phyloP scores from a whole-genome alignment of 2,329 filamentous ascomycete species.

The Pseudogymnoascus pannorum region DNA sequence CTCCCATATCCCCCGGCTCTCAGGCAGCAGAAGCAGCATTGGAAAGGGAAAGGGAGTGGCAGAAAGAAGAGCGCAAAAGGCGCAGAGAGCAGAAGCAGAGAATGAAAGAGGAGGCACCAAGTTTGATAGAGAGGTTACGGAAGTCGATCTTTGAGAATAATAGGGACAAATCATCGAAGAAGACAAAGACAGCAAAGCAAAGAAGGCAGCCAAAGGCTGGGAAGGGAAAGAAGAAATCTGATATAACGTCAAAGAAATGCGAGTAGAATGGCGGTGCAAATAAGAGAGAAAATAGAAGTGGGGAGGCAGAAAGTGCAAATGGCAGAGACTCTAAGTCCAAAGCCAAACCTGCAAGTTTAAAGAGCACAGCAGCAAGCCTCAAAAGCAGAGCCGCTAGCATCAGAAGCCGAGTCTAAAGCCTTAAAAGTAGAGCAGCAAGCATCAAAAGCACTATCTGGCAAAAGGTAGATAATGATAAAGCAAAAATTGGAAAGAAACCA shows the following conservation, averaged over 20 bases:
- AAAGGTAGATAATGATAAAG: background rate
- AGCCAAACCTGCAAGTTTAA: background rate
- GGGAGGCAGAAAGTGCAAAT: background rate
- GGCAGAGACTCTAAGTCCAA: background rate
- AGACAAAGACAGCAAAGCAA: background rate
- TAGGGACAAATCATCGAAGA: background rate
- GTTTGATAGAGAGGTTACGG: background rate
- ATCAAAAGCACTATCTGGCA: background rate
- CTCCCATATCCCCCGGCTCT: background rate
- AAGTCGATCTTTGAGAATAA: background rate
- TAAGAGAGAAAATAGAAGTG: background rate
- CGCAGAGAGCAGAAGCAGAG: background rate
- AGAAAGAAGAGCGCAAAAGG: background rate
- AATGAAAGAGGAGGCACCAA: background rate
- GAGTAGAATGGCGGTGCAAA: background rate
- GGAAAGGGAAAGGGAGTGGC: background rate
- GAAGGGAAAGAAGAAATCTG: too few species aligned
- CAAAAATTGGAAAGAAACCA: background rate
- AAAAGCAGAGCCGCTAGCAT: background rate
- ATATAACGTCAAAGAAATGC: background rate
- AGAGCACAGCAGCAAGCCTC: background rate
- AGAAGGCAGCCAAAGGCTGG: background rate
- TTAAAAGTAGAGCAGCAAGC: background rate
- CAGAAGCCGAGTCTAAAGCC: background rate
- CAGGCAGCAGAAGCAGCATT: background rate